These are phyloP conservation scores for Brassica nigra DNA, from an alignment of 345 rosid genomes.

Conservation along the genomic window DNA sequence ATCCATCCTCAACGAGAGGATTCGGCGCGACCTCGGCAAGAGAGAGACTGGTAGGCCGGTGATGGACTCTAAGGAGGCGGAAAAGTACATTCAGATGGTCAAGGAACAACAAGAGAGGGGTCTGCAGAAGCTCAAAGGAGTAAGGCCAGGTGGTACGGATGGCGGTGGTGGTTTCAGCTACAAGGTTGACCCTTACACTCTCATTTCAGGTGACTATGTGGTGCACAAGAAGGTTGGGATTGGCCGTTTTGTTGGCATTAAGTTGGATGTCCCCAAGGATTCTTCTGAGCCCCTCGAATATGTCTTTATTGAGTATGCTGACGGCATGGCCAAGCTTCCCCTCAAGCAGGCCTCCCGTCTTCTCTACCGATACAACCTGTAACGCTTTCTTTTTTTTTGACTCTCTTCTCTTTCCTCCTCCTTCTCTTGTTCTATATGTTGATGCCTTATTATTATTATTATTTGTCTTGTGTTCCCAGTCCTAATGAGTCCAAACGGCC, in stretches of 20 bases:
- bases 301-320: slow-evolving; percentile 87
- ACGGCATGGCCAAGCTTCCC: slow-evolving; percentile 98
- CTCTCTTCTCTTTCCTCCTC: slow-evolving; percentile 9
- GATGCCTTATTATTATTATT: background rate
- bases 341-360: slow-evolving; percentile 83
- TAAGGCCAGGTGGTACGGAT: slow-evolving; percentile 40
- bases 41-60: slow-evolving; percentile 55
- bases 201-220: slow-evolving; percentile 80
- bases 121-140: slow-evolving; percentile 80
- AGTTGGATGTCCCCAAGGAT: slow-evolving; percentile 64
- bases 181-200: slow-evolving; percentile 82
- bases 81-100: slow-evolving; percentile 73
- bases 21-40: slow-evolving; percentile 66
- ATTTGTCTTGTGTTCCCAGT: slow-evolving; percentile 46
- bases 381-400: slow-evolving; percentile 29
- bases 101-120: slow-evolving; percentile 92
- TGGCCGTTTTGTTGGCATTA: slow-evolving; percentile 89
- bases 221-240: slow-evolving; percentile 94
- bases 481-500: slow-evolving; percentile 87
- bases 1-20: slow-evolving; percentile 72
- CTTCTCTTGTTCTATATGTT: slow-evolving; percentile 11
- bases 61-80: slow-evolving; percentile 86
- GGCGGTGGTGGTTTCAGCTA: slow-evolving; percentile 53
- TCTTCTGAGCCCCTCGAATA: slow-evolving; percentile 71
- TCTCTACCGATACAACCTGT: slow-evolving; percentile 93